phyloP scores from a whole-genome alignment of 371 early-diverging fungal species.

The Syncephalis fuscata region DNA sequence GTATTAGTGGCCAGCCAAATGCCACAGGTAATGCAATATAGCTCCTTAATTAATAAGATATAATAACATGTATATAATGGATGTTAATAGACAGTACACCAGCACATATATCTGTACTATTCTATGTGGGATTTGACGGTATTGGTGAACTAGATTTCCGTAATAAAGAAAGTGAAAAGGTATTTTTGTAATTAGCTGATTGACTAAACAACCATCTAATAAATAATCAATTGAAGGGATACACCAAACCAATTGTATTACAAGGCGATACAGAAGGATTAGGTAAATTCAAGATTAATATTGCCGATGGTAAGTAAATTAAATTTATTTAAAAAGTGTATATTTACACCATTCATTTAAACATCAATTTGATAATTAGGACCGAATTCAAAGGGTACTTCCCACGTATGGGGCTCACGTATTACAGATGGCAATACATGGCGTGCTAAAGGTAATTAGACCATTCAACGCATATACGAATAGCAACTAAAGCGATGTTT shows the following conservation, averaged over 20 bases:
- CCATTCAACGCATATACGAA: background rate
- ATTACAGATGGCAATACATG: conserved; percentile 21
- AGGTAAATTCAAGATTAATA: conserved; percentile 40
- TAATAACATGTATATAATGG: no score
- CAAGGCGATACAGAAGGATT: conserved; percentile 40
- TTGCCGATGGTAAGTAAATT: conserved; percentile 25
- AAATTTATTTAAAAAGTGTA: no score
- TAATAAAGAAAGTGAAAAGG: conserved; percentile 19
- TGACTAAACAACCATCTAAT: background rate
- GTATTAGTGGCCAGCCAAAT: conserved; percentile 48
- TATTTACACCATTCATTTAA: no score
- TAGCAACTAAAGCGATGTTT: background rate
- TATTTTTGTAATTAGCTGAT: conserved; percentile 6
- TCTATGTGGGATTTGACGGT: conserved; percentile 52
- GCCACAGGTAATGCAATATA: no score
- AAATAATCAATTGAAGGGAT: no score
- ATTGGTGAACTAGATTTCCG: conserved; percentile 34
- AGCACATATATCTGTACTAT: conserved; percentile 6
- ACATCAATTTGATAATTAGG: no score
- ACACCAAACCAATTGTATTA: conserved; percentile 13
- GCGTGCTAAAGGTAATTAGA: conserved; percentile 26
- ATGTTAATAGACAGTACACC: conserved; percentile 4
- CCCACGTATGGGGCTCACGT: conserved; percentile 17
- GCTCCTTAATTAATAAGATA: no score
- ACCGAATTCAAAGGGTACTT: no score